A percentile compares a stretch with the other conserved stretches of the same genome.
phyloP scores from a whole-genome alignment of 192 early-diverging fungal genomes.

The Endogone sp. region DNA sequence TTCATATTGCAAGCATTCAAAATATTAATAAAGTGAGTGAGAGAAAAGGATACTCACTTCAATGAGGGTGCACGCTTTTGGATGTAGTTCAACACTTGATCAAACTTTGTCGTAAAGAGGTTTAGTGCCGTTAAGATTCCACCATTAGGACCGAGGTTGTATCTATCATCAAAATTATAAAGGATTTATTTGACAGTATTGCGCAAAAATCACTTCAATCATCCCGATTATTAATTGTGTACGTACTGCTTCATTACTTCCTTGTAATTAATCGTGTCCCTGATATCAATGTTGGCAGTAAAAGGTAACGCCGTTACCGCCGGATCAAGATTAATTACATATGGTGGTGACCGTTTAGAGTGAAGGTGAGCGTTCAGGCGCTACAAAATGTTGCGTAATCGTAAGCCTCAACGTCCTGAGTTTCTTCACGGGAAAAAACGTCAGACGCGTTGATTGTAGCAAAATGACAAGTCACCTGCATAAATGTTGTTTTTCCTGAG shows the following conservation, averaged over 20 bases:
- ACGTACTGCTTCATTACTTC: conserved; percentile 95
- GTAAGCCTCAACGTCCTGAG: no score
- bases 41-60: conserved; percentile 48
- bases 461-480: conserved; percentile 63
- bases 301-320: conserved; percentile 85
- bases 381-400: conserved; percentile 26
- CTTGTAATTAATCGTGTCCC: conserved; percentile 98
- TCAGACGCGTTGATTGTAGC: background rate
- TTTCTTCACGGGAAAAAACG: no score
- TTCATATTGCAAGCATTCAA: background rate
- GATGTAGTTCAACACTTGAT: conserved; percentile 89
- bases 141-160: conserved; percentile 94
- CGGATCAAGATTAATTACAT: conserved; percentile 94
- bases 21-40: background rate
- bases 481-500: conserved; percentile 93
- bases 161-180: conserved; percentile 50
- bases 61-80: conserved; percentile 68
- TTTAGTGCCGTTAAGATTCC: conserved; percentile 95
- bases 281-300: conserved; percentile 95
- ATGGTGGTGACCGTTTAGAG: conserved; percentile 68
- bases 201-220: background rate
- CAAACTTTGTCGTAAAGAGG: conserved; percentile 97
- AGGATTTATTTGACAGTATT: background rate
- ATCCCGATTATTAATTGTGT: background rate
- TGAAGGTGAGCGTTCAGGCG: conserved; percentile 86